phyloP scores from a whole-genome alignment of 2,329 filamentous ascomycete species.

The Ploettnerulaceae sp. region DNA sequence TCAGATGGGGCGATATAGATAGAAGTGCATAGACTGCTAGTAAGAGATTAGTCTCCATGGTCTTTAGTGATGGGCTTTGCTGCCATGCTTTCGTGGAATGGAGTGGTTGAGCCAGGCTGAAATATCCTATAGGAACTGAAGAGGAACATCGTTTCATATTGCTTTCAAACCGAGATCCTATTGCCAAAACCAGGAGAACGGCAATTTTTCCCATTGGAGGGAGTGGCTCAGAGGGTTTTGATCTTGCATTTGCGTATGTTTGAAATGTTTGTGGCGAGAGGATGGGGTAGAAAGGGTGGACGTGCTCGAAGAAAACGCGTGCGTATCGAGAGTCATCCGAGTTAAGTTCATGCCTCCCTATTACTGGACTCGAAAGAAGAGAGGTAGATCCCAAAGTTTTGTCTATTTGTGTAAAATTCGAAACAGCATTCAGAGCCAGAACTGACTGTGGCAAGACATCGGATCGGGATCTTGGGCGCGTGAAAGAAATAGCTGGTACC shows the following conservation, averaged over 20 bases:
- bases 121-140: not conserved
- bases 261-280: not conserved
- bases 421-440: not conserved
- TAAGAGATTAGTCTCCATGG: not conserved
- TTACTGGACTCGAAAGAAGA: not conserved
- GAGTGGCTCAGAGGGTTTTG: not conserved
- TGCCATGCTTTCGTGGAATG: not conserved
- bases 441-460: slow-evolving; percentile 3
- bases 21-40: not conserved
- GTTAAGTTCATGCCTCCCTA: too few species aligned
- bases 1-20: not conserved
- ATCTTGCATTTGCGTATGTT: not conserved
- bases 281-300: not conserved
- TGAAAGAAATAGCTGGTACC: not conserved
- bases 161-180: not conserved
- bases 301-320: not conserved
- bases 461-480: slow-evolving; percentile 3
- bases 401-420: too few species aligned
- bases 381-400: not conserved
- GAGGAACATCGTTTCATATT: not conserved
- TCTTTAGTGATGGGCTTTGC: not conserved
- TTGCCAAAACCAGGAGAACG: not conserved
- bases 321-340: not conserved
- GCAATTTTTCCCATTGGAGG: not conserved
- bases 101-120: not conserved